Conservation (phyloP, 169 alveolate species). For the Cryptosporidium felis region DNA sequence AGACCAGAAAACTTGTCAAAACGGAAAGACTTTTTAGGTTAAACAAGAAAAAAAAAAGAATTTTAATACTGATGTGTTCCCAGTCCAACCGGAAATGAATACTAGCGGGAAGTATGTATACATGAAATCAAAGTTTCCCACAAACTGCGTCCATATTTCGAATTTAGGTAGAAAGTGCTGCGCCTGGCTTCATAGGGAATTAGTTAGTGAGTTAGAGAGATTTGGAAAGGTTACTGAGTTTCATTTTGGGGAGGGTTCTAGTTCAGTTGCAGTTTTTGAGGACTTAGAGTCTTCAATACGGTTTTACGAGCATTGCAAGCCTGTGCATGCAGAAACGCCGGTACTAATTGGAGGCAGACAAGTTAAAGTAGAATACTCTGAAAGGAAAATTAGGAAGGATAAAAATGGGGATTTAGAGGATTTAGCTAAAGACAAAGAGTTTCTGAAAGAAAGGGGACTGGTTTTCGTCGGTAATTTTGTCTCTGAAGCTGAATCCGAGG, state of each 20-base stretch:
- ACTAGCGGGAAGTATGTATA: not conserved
- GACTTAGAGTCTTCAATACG: not conserved
- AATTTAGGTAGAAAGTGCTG: conserved; percentile 37
- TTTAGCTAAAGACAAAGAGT: not conserved
- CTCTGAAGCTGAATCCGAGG: not conserved
- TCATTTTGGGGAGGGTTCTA: conserved; percentile 15
- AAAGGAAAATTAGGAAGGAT: not conserved
- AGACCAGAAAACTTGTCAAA: not conserved
- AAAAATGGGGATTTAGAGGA: not conserved
- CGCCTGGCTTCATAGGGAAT: not conserved
- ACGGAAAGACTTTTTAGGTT: not conserved
- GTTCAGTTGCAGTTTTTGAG: conserved; percentile 22
- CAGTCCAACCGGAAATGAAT: too few species aligned
- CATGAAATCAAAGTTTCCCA: conserved; percentile 14
- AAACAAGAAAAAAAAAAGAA: not conserved
- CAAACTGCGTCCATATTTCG: conserved; percentile 10
- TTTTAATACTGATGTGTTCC: not conserved
- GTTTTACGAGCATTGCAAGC: conserved; percentile 45
- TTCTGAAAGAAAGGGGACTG: conserved; percentile 10
- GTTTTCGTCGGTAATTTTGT: not conserved
- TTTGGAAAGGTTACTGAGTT: conserved; percentile 21
- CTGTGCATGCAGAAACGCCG: not conserved
- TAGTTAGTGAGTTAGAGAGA: not conserved
- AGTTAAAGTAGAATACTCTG: conserved; percentile 1
- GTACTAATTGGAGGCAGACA: conserved; percentile 11